Conservation (phyloP, 441 rosid genomes). For the Pelargonium citronellum region DNA sequence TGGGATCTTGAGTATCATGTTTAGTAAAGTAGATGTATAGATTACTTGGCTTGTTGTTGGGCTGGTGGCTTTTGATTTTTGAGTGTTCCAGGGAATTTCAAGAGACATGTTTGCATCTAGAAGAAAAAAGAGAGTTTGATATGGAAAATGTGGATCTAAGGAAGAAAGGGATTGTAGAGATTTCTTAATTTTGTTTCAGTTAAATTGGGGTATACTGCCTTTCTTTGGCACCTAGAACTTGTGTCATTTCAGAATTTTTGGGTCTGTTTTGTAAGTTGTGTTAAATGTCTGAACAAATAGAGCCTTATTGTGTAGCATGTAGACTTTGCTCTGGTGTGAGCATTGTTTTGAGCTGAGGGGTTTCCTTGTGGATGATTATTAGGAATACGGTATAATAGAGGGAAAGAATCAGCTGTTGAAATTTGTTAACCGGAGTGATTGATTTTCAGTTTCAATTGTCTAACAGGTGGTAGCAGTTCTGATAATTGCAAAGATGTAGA, state of each 20-base stretch:
- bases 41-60: not conserved
- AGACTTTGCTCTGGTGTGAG: not conserved
- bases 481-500: constrained; percentile 83
- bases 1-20: not conserved
- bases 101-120: too few species aligned
- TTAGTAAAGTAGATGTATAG: not conserved
- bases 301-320: not conserved
- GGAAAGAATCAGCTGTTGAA: not conserved
- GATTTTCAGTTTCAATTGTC: constrained; percentile 8
- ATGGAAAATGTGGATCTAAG: too few species aligned
- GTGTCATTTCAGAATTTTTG: too few species aligned
- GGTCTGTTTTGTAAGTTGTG: constrained; percentile 1
- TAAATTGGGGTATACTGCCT: too few species aligned
- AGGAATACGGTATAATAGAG: too few species aligned
- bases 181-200: too few species aligned
- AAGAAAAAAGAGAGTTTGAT: too few species aligned
- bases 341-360: not conserved
- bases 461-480: constrained; percentile 40
- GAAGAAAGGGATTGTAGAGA: too few species aligned
- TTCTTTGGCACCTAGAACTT: too few species aligned
- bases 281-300: not conserved
- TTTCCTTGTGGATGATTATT: not conserved
- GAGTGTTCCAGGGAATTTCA: not conserved
- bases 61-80: not conserved
- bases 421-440: not conserved